Evolutionary conservation across 2,329 filamentous ascomycete genomes (phyloP).

Genomic region (Pezicula carpinea): DNA sequence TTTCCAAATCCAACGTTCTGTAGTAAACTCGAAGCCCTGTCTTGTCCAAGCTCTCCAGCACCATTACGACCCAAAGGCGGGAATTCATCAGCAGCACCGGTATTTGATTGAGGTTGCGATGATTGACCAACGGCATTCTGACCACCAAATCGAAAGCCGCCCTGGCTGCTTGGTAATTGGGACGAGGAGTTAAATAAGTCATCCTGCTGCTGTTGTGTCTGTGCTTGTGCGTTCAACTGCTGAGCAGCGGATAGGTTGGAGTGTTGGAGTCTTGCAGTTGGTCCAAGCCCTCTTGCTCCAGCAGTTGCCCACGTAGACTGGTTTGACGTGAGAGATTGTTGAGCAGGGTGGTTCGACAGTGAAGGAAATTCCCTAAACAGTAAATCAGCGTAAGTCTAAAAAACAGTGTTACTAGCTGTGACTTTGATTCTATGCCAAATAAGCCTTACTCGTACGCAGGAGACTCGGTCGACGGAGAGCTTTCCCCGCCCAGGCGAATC

Average conservation of each 20-base stretch:
- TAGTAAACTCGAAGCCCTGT: slow-evolving; percentile 47
- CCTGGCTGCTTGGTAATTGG: slow-evolving; percentile 26
- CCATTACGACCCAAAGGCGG: slow-evolving; percentile 54
- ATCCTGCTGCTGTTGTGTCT: slow-evolving; percentile 30
- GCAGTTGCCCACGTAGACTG: slow-evolving; percentile 29
- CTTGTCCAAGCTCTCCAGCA: slow-evolving; percentile 54
- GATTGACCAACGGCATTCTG: slow-evolving; percentile 29
- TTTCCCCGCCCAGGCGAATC: too few relatives aligned
- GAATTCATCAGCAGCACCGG: slow-evolving; percentile 52
- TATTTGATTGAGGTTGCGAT: slow-evolving; percentile 35
- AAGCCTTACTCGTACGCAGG: too few relatives aligned
- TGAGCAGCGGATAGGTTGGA: slow-evolving; percentile 21
- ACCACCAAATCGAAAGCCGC: slow-evolving; percentile 27
- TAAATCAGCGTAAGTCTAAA: slow-evolving; percentile 12
- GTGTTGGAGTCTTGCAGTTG: slow-evolving; percentile 23
- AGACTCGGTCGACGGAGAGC: too few relatives aligned
- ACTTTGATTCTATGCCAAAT: too few relatives aligned
- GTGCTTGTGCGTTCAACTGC: slow-evolving; percentile 25
- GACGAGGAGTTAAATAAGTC: slow-evolving; percentile 29
- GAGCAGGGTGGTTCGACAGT: slow-evolving; percentile 53
- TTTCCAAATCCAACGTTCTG: slow-evolving; percentile 51
- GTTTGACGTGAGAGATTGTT: slow-evolving; percentile 21
- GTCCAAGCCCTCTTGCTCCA: slow-evolving; percentile 23
- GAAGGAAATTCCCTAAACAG: slow-evolving; percentile 58
- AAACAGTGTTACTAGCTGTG: too few relatives aligned